Base-by-base conservation (phyloP, 768 basidiomycete genomes). In the Termitomyces sp. region DNA sequence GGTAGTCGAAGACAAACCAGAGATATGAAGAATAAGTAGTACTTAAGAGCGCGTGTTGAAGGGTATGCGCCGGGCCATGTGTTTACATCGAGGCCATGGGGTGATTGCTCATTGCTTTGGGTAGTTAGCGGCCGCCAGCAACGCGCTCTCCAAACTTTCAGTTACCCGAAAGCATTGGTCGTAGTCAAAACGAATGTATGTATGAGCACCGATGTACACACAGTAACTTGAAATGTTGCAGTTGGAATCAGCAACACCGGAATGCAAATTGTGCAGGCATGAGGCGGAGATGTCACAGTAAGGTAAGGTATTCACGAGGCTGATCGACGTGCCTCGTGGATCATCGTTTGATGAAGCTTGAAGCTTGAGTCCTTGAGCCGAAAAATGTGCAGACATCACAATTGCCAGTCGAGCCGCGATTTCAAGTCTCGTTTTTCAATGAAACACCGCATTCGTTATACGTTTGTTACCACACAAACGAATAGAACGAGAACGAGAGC, bases 61-160 rank as follows among this genome's bases (percentile, higher is more conserved):
- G 49, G 56, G 56, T n/a, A 25, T 61, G 55, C 34, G 43, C 42
- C 11, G 4, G 17, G 50, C 55, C 60, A 61, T 52, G 60, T 17
- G 60, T 56, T 61, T 61, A 25, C 60, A 57, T 31, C 34, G 60
- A 61, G 60, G 60, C 55, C 56, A 43, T 52, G 50, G 49, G 45
- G 31, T 61, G 43, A 57, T 57, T 46, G 25, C 43, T 31, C 54
- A 51, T 46, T 56, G 48, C 38, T 60, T 50, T 37, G 20, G 48
- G 14, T 40, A 36, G 48, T 52, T 52, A 46, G 20, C 38, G 46
- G 38, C 25, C 25, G 25, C 25, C 25, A 25, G 25, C 40, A 57
- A 52, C 45, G 50, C 47, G 34, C 43, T 45, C 38, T 31, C 56
- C 60, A n/a, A n/a, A n/a, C n/a, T 61, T 61, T 52, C 25, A 29